These are phyloP conservation scores for Eragrostis tef DNA, from an alignment of 202 grass and related monocot species.

Conservation along the genomic window DNA sequence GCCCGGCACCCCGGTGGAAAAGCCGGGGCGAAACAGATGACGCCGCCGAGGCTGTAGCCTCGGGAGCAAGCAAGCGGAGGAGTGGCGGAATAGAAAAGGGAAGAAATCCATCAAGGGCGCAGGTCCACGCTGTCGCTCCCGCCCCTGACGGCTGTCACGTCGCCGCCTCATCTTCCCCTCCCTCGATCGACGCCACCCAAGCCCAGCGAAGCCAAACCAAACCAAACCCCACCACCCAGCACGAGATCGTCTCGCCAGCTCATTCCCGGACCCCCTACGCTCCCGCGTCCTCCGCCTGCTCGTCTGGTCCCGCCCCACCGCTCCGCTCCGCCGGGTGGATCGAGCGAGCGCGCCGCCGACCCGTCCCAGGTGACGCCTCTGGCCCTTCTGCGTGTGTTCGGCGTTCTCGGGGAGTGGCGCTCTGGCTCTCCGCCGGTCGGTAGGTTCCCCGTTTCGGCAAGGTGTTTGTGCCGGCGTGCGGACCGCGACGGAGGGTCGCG, in stretches of 20 bases:
- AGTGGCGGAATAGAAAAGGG: background rate
- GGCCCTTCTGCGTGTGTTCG: background rate
- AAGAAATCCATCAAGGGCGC: background rate
- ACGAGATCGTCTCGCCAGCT: conserved; percentile 37
- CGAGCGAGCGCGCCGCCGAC: background rate
- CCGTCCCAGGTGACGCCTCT: conserved; percentile 15
- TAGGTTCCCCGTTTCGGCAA: background rate
- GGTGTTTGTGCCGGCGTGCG: background rate
- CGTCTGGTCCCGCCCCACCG: background rate
- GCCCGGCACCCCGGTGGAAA: conserved; percentile 12
- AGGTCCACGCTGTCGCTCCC: conserved; percentile 36
- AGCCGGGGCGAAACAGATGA: background rate
- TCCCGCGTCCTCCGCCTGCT: background rate
- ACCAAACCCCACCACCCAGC: conserved; percentile 26
- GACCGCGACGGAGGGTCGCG: no score
- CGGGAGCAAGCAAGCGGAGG: background rate
- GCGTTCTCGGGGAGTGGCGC: background rate
- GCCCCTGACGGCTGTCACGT: conserved; percentile 22
- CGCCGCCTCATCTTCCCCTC: background rate
- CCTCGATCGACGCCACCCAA: background rate
- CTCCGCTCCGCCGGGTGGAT: background rate
- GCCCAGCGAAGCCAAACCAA: background rate
- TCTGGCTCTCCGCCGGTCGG: background rate
- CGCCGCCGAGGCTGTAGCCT: background rate
- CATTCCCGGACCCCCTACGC: conserved; percentile 8